phyloP scores from a whole-genome alignment of 1,284 basidiomycete species.

The Marasmius oreades region DNA sequence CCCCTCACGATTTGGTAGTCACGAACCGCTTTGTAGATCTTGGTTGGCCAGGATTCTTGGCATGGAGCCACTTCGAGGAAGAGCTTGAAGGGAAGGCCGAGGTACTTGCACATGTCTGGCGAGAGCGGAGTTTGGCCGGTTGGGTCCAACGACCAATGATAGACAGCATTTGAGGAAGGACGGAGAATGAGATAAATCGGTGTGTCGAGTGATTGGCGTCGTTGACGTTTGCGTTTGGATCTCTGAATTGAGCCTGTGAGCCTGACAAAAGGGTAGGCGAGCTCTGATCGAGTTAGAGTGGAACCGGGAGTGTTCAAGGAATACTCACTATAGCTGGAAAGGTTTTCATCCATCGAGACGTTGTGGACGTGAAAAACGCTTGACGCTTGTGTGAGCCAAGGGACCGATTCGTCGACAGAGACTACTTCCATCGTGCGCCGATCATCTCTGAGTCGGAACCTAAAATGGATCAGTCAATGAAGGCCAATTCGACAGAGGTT shows the following conservation, averaged over 20 bases:
- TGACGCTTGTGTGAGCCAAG: neutral
- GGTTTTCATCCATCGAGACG: neutral
- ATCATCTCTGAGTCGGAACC: neutral
- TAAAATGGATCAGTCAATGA: neutral
- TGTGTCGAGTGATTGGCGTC: neutral
- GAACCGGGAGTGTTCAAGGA: no score
- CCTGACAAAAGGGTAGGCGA: neutral
- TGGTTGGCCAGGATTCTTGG: neutral
- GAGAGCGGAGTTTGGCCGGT: neutral
- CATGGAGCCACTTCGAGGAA: neutral
- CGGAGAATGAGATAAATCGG: neutral
- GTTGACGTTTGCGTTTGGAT: neutral
- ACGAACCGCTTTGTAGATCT: neutral
- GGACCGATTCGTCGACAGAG: neutral
- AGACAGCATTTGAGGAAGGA: neutral
- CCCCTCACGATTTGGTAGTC: neutral
- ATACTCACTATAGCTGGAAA: neutral
- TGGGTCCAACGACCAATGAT: neutral
- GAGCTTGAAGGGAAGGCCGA: neutral
- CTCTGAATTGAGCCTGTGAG: neutral
- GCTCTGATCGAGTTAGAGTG: neutral
- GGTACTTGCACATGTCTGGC: neutral
- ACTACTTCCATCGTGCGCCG: neutral
- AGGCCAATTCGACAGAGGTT: no score
- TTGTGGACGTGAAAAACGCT: neutral